Conservation (phyloP, 805 yeast genomes). For the Allodekkera sacchari region DNA sequence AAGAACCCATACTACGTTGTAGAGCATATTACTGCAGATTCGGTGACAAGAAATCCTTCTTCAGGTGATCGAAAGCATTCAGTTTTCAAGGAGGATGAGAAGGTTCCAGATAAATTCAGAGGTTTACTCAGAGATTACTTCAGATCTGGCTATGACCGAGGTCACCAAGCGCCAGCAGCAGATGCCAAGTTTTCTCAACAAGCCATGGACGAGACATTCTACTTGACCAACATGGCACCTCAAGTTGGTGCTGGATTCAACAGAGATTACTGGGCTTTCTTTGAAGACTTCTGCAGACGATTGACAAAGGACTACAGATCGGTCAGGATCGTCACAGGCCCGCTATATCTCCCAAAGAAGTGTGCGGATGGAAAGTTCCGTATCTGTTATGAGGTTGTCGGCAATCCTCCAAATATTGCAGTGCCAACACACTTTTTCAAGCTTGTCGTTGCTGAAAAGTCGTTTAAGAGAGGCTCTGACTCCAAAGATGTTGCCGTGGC, state of each 20-base stretch:
- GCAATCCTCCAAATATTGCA: conserved; percentile 92
- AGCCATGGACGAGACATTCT: conserved; percentile 95
- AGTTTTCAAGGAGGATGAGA: conserved; percentile 80
- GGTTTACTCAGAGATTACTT: conserved; percentile 78
- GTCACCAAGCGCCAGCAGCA: conserved; percentile 98
- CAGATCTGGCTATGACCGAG: conserved; percentile 93
- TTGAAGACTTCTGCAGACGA: conserved; percentile 81
- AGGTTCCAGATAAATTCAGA: conserved; percentile 68
- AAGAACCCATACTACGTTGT: conserved; percentile 81
- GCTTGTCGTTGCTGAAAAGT: conserved; percentile 73
- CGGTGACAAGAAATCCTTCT: conserved; percentile 39
- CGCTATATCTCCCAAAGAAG: conserved; percentile 75
- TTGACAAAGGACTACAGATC: conserved; percentile 62
- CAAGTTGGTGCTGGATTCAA: conserved; percentile 98
- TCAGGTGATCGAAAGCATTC: conserved; percentile 72
- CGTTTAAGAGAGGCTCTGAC: conserved; percentile 26
- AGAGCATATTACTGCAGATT: conserved; percentile 77
- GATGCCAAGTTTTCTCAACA: conserved; percentile 83
- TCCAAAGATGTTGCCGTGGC: conserved; percentile 58
- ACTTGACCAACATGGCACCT: conserved; percentile 85
- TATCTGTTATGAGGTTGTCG: conserved; percentile 86
- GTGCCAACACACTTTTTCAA: conserved; percentile 98
- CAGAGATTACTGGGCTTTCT: conserved; percentile 96
- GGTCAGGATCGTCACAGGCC: conserved; percentile 90
- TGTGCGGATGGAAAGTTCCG: conserved; percentile 73